Evolutionary conservation across 768 basidiomycete species (phyloP).

Genomic region (Solioccasus polychromus): DNA sequence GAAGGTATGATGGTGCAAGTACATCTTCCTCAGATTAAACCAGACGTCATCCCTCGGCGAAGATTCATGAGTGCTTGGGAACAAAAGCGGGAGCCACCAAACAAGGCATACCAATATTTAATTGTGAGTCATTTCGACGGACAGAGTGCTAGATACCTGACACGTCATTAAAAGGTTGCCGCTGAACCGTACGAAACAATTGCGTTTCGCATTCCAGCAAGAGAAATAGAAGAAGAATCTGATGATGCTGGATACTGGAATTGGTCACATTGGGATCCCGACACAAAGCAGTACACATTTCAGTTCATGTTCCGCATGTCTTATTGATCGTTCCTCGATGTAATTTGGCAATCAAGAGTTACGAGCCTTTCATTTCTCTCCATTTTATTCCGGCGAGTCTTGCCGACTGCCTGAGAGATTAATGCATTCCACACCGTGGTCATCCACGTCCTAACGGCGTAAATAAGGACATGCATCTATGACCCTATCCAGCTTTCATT

Average conservation of each 20-base stretch:
- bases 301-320: slow-evolving; percentile 90
- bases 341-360: slow-evolving; percentile 8
- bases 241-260: slow-evolving; percentile 90
- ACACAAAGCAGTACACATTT: slow-evolving; percentile 97
- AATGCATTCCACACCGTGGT: too few species aligned
- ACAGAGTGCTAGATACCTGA: slow-evolving; percentile 28
- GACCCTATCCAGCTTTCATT: too few species aligned
- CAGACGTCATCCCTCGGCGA: slow-evolving; percentile 76
- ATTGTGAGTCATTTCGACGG: slow-evolving; percentile 59
- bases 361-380: too few species aligned
- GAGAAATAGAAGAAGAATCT: slow-evolving; percentile 94
- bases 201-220: slow-evolving; percentile 96
- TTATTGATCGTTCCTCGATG: slow-evolving; percentile 24
- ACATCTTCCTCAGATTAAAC: slow-evolving; percentile 91
- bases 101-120: slow-evolving; percentile 96
- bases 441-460: too few species aligned
- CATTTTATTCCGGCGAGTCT: background rate
- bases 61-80: slow-evolving; percentile 99
- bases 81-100: slow-evolving; percentile 91
- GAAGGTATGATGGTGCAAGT: slow-evolving; percentile 98
- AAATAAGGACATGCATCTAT: too few species aligned
- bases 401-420: background rate
- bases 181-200: slow-evolving; percentile 99
- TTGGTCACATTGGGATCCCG: slow-evolving; percentile 99
- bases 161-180: slow-evolving; percentile 63